phyloP scores from a whole-genome alignment of 768 basidiomycete genomes.

The Xerocomellus amylosporus region DNA sequence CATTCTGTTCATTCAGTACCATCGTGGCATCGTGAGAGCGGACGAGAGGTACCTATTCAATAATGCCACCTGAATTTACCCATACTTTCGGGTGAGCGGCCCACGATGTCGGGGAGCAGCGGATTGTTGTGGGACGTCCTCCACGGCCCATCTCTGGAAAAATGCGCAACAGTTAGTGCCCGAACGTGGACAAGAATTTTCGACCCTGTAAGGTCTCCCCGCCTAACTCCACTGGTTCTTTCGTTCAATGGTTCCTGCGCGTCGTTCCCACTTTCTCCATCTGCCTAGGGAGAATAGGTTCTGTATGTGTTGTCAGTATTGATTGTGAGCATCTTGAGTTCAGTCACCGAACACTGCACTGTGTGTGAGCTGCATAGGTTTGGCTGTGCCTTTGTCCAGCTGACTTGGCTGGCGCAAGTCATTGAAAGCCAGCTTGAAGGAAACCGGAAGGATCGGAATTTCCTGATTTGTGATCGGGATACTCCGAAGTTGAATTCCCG shows the following conservation, averaged over 20 bases:
- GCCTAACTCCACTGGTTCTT: background rate
- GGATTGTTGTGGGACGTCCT: background rate
- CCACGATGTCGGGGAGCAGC: background rate
- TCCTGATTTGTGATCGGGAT: slow-evolving; percentile 20
- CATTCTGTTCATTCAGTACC: background rate
- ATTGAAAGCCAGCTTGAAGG: no score
- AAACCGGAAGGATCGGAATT: slow-evolving; percentile 1
- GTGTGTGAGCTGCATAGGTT: no score
- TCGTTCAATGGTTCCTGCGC: background rate
- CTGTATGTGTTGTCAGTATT: background rate
- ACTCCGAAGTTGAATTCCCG: slow-evolving; percentile 30
- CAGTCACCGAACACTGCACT: no score
- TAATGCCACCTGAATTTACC: background rate
- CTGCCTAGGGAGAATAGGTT: background rate
- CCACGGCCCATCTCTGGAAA: background rate
- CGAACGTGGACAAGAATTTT: no score
- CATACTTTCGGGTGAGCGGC: background rate
- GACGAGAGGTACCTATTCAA: background rate
- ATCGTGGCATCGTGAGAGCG: background rate
- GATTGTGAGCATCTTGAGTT: no score
- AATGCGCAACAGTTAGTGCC: no score
- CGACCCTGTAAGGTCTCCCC: background rate
- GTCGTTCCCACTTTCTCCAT: background rate
- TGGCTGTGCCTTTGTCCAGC: background rate
- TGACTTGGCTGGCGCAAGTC: no score